Base-by-base conservation (phyloP, 1,284 basidiomycete genomes). In the Trametes polyzona region DNA sequence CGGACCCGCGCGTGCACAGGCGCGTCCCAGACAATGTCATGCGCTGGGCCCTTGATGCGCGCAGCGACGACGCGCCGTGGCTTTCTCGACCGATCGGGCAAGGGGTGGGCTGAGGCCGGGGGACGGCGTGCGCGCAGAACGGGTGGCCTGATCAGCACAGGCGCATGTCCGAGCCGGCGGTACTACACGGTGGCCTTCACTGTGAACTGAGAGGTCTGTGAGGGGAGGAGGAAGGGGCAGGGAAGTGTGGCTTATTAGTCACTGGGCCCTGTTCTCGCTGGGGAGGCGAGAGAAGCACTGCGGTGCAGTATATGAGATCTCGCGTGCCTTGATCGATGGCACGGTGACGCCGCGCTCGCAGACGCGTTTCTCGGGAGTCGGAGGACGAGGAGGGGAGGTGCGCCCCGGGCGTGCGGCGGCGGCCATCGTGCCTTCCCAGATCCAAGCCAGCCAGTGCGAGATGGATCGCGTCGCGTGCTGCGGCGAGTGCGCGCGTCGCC, bases 1-100 rank as follows among this genome's bases (percentile, higher is more conserved):
- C 61, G 61, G 61, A 63, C 55, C 32, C 30, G 57, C 40, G 7
- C 33, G 37, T 47, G 41, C 57, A 35, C 32, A 37, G 47, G 26
- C 27, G 37, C 41, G 29, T 14, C 42, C 37, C 44, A 41, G 21
- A 24, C 26, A 21, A 26, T 40, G 30, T 35, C 24, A 32, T 37
- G 33, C 35, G 50, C n/a, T n/a, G n/a, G n/a, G n/a, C n/a, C n/a
- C n/a, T n/a, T n/a, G n/a, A n/a, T n/a, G n/a, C n/a, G n/a, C n/a
- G n/a, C n/a, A n/a, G n/a, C n/a, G n/a, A n/a, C n/a, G n/a, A n/a
- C n/a, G n/a, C n/a, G n/a, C n/a, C n/a, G n/a, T n/a, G n/a, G n/a
- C n/a, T n/a, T n/a, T n/a, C n/a, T n/a, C n/a, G n/a, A n/a, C n/a
- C n/a, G n/a, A n/a, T n/a, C n/a, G n/a, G n/a, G n/a, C n/a, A n/a